Conservation (phyloP, 345 rosid species). For the Arabidopsis suecica region DNA sequence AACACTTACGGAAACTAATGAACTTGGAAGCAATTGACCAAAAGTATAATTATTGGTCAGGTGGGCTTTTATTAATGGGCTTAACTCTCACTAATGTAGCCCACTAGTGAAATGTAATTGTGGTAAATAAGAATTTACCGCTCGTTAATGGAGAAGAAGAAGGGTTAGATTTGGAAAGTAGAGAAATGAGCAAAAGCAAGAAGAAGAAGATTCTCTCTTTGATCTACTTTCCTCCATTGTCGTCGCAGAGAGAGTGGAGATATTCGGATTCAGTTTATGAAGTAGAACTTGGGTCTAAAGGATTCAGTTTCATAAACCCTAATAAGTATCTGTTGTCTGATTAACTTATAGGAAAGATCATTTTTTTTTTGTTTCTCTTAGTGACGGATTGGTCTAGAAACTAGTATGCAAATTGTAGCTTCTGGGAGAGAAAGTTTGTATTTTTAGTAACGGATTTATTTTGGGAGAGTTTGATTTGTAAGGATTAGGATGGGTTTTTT, state of each 20-base stretch:
- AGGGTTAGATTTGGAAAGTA: neutral
- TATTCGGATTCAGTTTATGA: neutral
- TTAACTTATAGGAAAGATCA: too few species aligned
- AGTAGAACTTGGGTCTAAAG: neutral
- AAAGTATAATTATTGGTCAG: too few species aligned
- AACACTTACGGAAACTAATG: too few species aligned
- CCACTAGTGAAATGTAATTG: neutral
- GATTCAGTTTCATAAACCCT: neutral
- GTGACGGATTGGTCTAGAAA: too few species aligned
- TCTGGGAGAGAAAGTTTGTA: neutral
- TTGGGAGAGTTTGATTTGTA: neutral
- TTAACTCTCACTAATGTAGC: neutral
- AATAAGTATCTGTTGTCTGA: too few species aligned
- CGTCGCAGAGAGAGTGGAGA: neutral
- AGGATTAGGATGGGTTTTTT: constrained; percentile 63
- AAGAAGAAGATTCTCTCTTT: constrained; percentile 1
- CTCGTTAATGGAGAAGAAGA: neutral
- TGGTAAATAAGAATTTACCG: neutral
- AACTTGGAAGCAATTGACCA: too few species aligned
- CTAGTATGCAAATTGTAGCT: neutral
- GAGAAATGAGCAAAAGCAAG: constrained; percentile 5
- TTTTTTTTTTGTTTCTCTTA: too few species aligned
- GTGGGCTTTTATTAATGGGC: constrained; percentile 5
- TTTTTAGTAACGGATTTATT: neutral
- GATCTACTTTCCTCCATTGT: constrained; percentile 18